Conservation (phyloP, 768 basidiomycete genomes). For the Termitomyces sp. region DNA sequence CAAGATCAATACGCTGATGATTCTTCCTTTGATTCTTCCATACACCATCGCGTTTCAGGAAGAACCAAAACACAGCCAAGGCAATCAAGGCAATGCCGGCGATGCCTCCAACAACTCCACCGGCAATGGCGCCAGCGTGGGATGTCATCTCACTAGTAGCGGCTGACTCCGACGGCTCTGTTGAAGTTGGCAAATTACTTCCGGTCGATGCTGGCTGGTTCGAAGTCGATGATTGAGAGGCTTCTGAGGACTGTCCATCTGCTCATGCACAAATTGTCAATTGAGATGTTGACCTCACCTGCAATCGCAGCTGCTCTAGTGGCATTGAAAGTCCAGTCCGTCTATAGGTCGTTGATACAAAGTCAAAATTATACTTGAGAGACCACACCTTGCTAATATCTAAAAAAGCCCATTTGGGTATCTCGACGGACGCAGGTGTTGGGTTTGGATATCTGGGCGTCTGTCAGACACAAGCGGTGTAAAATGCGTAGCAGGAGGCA, state of each 20-base stretch:
- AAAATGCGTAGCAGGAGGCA: constrained; percentile 12
- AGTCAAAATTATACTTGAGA: background rate
- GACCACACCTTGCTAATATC: constrained; percentile 36
- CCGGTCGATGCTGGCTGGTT: background rate
- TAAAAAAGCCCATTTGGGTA: constrained; percentile 57
- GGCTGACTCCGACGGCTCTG: background rate
- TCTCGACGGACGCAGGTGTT: constrained; percentile 35
- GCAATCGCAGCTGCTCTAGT: constrained; percentile 16
- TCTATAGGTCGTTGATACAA: constrained; percentile 15
- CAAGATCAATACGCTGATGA: constrained; percentile 8
- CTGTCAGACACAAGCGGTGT: background rate
- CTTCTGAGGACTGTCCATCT: background rate
- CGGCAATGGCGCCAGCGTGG: constrained; percentile 56
- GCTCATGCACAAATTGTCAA: background rate
- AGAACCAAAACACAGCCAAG: constrained; percentile 35
- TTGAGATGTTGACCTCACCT: background rate
- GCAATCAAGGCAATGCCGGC: constrained; percentile 35
- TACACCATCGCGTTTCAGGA: constrained; percentile 14
- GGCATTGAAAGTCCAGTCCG: constrained; percentile 30
- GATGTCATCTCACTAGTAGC: constrained; percentile 3
- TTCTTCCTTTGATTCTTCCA: constrained; percentile 2
- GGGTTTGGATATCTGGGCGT: constrained; percentile 35
- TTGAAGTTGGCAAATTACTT: background rate
- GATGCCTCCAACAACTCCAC: constrained; percentile 53
- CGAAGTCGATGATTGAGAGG: background rate